Evolutionary conservation across 179 eudicot genomes (phyloP).

Genomic region (Nepenthes alata): DNA sequence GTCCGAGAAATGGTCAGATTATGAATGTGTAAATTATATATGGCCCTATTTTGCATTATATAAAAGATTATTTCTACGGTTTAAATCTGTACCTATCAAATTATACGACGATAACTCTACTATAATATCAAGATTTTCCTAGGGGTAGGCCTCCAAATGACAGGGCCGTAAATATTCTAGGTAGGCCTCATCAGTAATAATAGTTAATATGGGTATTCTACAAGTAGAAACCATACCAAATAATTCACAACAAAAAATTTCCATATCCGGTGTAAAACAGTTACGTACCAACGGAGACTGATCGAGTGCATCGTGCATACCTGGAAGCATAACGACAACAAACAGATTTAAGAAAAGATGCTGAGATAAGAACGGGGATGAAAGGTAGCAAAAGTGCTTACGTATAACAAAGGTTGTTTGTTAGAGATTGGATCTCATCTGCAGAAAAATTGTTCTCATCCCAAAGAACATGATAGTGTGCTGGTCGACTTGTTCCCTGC

Average conservation of each 20-base stretch:
- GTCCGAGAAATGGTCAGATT: no score
- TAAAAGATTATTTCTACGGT: no score
- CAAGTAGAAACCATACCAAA: no score
- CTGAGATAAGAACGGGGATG: not conserved
- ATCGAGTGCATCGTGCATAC: constrained; percentile 87
- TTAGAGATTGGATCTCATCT: constrained; percentile 73
- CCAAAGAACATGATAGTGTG: constrained; percentile 93
- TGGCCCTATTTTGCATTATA: no score
- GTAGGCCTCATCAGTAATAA: no score
- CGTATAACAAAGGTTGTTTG: constrained; percentile 91
- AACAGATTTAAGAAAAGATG: not conserved
- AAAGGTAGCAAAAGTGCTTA: constrained; percentile 15
- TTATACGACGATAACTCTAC: no score
- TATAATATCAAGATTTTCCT: no score
- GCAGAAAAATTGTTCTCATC: constrained; percentile 84
- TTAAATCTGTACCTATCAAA: no score
- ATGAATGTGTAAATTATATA: no score
- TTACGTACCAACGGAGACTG: constrained; percentile 64
- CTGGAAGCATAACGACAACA: constrained; percentile 19
- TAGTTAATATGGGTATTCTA: no score
- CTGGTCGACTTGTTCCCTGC: constrained; percentile 92
- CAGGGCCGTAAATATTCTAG: no score
- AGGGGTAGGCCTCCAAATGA: no score
- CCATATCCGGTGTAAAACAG: not conserved
- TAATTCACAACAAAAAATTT: not conserved